Evolutionary conservation across 129 eudicot species (phyloP), one percentile per base, ranked within the genome.

Genomic region (Saposhnikovia divaricata): DNA sequence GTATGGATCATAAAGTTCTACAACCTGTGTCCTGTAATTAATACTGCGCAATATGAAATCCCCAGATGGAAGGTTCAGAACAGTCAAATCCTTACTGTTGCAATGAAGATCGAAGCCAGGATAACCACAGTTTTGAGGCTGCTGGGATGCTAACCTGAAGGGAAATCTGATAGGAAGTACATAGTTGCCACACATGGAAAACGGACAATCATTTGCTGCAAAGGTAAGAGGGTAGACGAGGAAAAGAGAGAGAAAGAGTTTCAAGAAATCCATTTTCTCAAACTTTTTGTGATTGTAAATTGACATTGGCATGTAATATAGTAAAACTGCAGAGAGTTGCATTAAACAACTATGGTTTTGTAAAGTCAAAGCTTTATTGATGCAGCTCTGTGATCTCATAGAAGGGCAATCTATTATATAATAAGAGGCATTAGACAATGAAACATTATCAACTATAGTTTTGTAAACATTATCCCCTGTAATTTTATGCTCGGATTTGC

Each of bases 51-150:
- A 80, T 21, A 57, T 40, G 50, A 85, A 85, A 27, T 79, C 85
- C 15, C 88, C 88, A 5, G 76, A 72, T 27, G 85, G 83, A 18
- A 85, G 81, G 19, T 69, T 53, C 28, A 82, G 72, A 73, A 74
- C 47, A 43, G 85, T 34, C 21, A 37, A 69, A 9, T 34, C 73
- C 6, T 73, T 66, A 14, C 55, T 78, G 39, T 48, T 57, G 83
- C 89, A 86, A 18, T 27, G 42, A 6, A 86, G 76, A 31, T 47
- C 23, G 79, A 82, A 86, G 25, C 89, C 89, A 8, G 89, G 82
- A 47, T 79, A 80, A 76, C 86, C 82, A 48, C 89, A 86, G 42
- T 68, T 46, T 47, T 68, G 39, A 74, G 79, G 79, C 47, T 78
- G 78, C 31, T 47, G 61, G 70, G 43, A 39, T n/a, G 59, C 18